Conservation (phyloP, 257 asterid genomes). For the Przewalskia tangutica region DNA sequence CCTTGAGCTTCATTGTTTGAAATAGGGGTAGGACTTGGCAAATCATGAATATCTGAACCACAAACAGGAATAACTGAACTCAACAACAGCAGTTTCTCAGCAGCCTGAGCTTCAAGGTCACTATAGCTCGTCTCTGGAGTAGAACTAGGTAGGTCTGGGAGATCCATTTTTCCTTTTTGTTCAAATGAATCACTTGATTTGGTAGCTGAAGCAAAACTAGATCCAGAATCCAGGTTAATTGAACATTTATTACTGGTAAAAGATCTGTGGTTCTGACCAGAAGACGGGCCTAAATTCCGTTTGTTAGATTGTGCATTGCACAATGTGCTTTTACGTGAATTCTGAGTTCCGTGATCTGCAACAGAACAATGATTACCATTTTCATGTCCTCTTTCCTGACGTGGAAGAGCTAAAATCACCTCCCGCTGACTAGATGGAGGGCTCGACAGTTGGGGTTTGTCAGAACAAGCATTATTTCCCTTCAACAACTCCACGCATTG, state of each 20-base stretch:
- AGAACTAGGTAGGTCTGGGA: constrained; percentile 22
- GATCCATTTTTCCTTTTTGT: constrained; percentile 8
- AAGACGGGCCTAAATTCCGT: constrained; percentile 14
- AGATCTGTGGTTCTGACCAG: constrained; percentile 14
- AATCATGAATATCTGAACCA: constrained; percentile 14
- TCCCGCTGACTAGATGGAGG: constrained; percentile 4
- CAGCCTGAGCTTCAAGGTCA: constrained; percentile 21
- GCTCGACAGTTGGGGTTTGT: constrained; percentile 3
- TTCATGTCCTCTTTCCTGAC: constrained; percentile 6
- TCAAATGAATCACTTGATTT: constrained; percentile 18
- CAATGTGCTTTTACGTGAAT: constrained; percentile 13
- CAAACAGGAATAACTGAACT: constrained; percentile 13
- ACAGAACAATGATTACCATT: not conserved
- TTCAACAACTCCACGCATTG: constrained; percentile 22
- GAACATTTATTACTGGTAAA: constrained; percentile 12
- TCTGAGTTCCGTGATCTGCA: constrained; percentile 24
- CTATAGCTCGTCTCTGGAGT: constrained; percentile 15
- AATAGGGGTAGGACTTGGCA: constrained; percentile 29
- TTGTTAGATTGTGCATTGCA: constrained; percentile 12
- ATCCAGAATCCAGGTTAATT: constrained; percentile 14
- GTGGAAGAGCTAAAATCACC: constrained; percentile 7
- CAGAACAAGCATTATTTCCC: constrained; percentile 11
- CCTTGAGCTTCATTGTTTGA: constrained; percentile 23
- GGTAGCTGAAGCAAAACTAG: constrained; percentile 12
- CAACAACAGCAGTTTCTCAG: constrained; percentile 17